Base-by-base conservation (phyloP, 176 grass and related monocot species). In the Coix lacrymajobi region DNA sequence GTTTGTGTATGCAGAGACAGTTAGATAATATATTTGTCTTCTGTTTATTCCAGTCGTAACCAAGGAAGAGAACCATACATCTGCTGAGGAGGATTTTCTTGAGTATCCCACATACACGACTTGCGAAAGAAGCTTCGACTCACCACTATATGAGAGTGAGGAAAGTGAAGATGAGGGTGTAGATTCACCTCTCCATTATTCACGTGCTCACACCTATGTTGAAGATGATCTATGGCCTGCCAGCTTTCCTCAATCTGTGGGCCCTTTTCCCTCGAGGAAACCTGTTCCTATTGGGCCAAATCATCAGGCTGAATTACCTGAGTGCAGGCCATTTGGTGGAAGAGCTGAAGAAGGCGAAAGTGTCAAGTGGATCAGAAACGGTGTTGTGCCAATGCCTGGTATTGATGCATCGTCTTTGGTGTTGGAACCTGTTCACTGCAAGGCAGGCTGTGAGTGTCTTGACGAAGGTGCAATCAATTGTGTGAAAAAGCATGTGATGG, bases 271-370 rank as follows among this genome's bases (percentile, higher is more conserved):
- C 43, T 62, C 40, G 70, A 85, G 69, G 82, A 97, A 89, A 78
- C 66, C 67, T 83, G 85, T 92, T 49, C 78, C 90, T 39, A 84
- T 97, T 63, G 94, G 94, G 62, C 75, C 77, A 74, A 89, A 94
- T 41, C 78, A 94, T 85, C 94, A 97, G 76, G 90, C 83, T 78
- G 94, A 94, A 70, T 62, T 97, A 76, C 92, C 92, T 45, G 86
- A 91, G 36, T 92, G 78, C 58, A 86, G 58, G 65, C 31, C 76
- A 19, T 67, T 61, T 76, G 69, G 33, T 78, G 80, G 63, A 29
- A 60, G 22, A 40, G 62, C 33, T 32, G 84, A 86, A 36, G 64
- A 89, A 37, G 77, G 88, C 9, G 94, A 83, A 76, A 85, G 66
- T 90, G 77, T 85, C 57, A 94, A 92, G 83, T 94, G 89, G 89